A percentile compares a stretch with the other conserved stretches of the same genome.
These are phyloP conservation scores for Halenospora varia DNA, from an alignment of 495 filamentous ascomycete genomes.

Conservation along the genomic window DNA sequence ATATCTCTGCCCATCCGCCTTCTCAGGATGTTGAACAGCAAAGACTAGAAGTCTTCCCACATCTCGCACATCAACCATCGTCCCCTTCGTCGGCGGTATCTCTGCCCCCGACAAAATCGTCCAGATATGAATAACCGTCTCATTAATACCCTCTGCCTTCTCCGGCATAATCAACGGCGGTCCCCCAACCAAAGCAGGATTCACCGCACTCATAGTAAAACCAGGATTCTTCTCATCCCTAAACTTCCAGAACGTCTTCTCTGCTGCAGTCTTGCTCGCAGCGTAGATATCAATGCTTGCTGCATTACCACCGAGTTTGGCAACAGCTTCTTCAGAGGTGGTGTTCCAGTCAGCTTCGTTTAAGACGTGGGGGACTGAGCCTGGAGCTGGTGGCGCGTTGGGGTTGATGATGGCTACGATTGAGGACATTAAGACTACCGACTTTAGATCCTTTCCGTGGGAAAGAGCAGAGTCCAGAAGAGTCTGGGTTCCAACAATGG, in stretches of 20 bases:
- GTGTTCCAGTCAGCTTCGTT: slow-evolving; percentile 36
- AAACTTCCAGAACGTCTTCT: slow-evolving; percentile 31
- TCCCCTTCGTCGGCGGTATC: background rate
- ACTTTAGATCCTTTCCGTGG: slow-evolving; percentile 55
- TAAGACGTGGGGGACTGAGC: slow-evolving; percentile 12
- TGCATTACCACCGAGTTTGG: slow-evolving; percentile 20
- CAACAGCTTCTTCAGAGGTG: slow-evolving; percentile 28
- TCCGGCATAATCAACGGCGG: background rate
- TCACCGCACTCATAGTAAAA: slow-evolving; percentile 2
- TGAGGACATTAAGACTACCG: slow-evolving; percentile 51
- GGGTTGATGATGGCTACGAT: slow-evolving; percentile 27
- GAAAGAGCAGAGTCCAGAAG: slow-evolving; percentile 62
- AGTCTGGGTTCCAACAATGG: slow-evolving; percentile 66
- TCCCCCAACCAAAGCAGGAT: background rate
- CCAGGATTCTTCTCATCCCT: slow-evolving; percentile 15
- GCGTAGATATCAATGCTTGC: slow-evolving; percentile 31
- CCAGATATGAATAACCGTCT: background rate
- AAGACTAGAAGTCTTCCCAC: background rate
- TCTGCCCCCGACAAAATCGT: background rate
- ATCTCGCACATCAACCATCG: background rate
- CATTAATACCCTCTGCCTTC: background rate
- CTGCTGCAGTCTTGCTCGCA: slow-evolving; percentile 36
- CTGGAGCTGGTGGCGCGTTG: too few relatives aligned
- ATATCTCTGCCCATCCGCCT: background rate
- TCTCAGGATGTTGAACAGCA: background rate